Evolutionary conservation across 768 basidiomycete species (phyloP), one percentile per base, ranked within the genome.

Genomic region (Flagelloscypha sp.): DNA sequence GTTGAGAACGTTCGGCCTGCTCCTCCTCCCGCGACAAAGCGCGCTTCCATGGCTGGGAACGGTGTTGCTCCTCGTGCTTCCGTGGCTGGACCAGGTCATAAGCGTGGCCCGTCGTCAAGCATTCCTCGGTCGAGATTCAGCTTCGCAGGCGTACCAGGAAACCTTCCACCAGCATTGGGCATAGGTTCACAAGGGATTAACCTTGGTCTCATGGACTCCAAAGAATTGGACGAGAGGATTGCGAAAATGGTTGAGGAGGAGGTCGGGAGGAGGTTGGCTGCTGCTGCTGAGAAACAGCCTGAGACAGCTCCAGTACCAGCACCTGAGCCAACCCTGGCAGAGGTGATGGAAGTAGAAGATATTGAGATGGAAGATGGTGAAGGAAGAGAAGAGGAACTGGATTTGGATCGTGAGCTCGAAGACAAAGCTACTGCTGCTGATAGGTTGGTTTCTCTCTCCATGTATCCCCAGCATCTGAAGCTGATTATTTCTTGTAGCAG

Each of bases 161-260:
- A 70, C 24, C 54, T 74, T 3, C 72, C 68, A 42, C 47, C 64
- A 2, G 59, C 64, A 30, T 54, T 60, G 4, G 58, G 63, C 19
- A 50, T 40, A 36, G 58, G 54, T 17, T 53, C 32, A 20, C 10
- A 10, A 27, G 25, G 10, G 34, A 35, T n/a, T 17, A 42, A 23
- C 23, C 27, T 11, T 12, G 29, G 17, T 11, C 12, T 38, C 4
- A 32, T 48, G 30, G 48, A 51, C 27, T 25, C 3, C 27, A 70
- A 76, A 48, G 84, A 86, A 31, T 80, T 86, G 42, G 79, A 86
- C 42, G 79, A 79, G 23, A 63, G 77, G 83, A 84, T 87, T 37
- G 74, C 79, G 30, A 73, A 64, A 44, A 79, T 76, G 6, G 84
- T 87, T 20, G 80, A 86, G 61, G 69, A 63, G 6, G 82, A 87